Evolutionary conservation across 1,284 basidiomycete genomes (phyloP).

Genomic region (Rhodotorula sp.): DNA sequence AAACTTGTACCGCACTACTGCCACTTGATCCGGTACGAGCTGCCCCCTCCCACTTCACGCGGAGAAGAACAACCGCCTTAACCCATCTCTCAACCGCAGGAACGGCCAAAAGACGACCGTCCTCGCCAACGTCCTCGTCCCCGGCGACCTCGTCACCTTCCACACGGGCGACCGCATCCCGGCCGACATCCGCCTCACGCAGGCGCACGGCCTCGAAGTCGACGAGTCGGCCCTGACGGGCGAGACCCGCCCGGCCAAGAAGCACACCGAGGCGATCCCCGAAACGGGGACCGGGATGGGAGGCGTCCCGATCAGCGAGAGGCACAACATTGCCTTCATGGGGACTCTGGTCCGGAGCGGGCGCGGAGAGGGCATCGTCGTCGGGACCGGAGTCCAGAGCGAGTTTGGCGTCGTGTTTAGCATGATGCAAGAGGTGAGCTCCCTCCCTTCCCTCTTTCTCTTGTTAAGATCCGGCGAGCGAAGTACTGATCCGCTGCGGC

Average conservation of each 20-base stretch:
- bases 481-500: no score
- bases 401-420: conserved; percentile 96
- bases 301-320: conserved; percentile 71
- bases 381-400: conserved; percentile 83
- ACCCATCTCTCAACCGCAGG: conserved; percentile 49
- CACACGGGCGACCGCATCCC: conserved; percentile 86
- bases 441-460: background rate
- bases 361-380: conserved; percentile 80
- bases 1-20: conserved; percentile 96
- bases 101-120: conserved; percentile 72
- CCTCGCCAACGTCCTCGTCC: conserved; percentile 90
- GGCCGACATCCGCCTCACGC: conserved; percentile 81
- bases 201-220: conserved; percentile 80
- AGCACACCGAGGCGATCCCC: conserved; percentile 62
- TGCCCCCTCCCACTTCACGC: background rate
- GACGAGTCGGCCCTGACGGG: conserved; percentile 95
- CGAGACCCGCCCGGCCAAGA: conserved; percentile 79
- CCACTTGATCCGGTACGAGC: conserved; percentile 72
- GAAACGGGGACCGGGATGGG: conserved; percentile 53
- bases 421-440: conserved; percentile 92
- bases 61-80: no score
- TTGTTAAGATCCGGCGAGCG: background rate
- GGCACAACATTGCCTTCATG: conserved; percentile 92
- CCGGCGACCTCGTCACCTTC: conserved; percentile 89
- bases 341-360: conserved; percentile 93